These are phyloP conservation scores for Lecanicillium sp. DNA, from an alignment of 2,329 filamentous ascomycete genomes.

Conservation along the genomic window DNA sequence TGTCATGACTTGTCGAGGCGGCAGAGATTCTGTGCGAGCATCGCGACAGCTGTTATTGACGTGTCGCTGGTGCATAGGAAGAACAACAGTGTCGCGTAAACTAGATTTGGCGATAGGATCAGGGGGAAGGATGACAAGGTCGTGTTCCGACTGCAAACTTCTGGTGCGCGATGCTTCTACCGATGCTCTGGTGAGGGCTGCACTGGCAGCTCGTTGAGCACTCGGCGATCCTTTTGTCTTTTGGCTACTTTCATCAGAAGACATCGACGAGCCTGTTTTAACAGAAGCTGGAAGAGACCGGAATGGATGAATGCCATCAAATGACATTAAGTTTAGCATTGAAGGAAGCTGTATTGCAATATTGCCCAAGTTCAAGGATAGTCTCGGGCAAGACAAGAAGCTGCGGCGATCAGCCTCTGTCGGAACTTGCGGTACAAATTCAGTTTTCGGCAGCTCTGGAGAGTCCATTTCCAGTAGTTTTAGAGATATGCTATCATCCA, in stretches of 20 bases:
- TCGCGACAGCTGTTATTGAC: too few relatives aligned
- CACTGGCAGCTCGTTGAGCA: neutral
- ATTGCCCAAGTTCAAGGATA: constrained; percentile 28
- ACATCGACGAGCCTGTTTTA: neutral
- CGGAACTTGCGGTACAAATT: neutral
- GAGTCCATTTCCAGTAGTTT: neutral
- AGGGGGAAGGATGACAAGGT: too few relatives aligned
- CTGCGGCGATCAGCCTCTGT: neutral
- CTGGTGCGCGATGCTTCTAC: too few relatives aligned
- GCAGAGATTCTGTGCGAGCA: too few relatives aligned
- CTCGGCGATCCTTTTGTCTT: neutral
- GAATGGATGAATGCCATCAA: constrained; percentile 4
- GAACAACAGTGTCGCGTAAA: too few relatives aligned
- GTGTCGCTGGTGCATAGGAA: too few relatives aligned
- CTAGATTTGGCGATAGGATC: too few relatives aligned
- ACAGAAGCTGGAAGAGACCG: neutral
- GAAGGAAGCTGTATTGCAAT: constrained; percentile 21
- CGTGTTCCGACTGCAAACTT: too few relatives aligned
- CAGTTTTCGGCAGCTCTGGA: neutral
- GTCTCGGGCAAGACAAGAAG: constrained; percentile 20
- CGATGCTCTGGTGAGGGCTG: neutral
- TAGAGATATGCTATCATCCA: too few relatives aligned
- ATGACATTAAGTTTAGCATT: constrained; percentile 19
- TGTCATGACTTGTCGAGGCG: too few relatives aligned
- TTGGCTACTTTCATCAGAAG: neutral